phyloP scores from a whole-genome alignment of 2,329 filamentous ascomycete genomes.

The Phaeophleospora eucalypticola region DNA sequence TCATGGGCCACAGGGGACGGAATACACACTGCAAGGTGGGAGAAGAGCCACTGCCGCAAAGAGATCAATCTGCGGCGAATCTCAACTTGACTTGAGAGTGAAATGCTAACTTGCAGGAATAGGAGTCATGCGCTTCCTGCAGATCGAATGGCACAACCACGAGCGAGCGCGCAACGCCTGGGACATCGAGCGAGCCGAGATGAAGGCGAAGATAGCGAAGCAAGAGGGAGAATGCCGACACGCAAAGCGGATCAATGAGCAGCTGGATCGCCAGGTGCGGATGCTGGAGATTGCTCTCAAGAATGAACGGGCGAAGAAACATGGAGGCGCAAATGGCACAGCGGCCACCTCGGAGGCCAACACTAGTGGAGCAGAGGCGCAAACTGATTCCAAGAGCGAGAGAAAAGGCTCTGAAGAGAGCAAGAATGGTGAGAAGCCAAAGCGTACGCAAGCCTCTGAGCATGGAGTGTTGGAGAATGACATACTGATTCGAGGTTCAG shows the following conservation, averaged over 20 bases:
- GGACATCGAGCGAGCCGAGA: constrained; percentile 98
- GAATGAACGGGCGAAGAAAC: constrained; percentile 68
- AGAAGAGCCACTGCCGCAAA: neutral
- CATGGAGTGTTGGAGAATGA: neutral
- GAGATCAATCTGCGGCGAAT: neutral
- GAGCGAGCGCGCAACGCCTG: constrained; percentile 96
- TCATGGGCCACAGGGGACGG: constrained; percentile 57
- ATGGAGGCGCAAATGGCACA: constrained; percentile 22
- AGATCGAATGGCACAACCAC: constrained; percentile 98
- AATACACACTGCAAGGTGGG: constrained; percentile 69
- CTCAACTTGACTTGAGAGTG: neutral
- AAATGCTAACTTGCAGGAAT: constrained; percentile 26
- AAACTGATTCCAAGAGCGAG: constrained; percentile 32
- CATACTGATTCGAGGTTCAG: constrained; percentile 32
- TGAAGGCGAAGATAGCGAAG: constrained; percentile 94
- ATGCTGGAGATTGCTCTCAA: constrained; percentile 86
- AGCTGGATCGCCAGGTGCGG: constrained; percentile 81
- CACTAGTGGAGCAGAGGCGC: constrained; percentile 11
- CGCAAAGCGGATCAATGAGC: constrained; percentile 82
- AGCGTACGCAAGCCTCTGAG: constrained; percentile 18
- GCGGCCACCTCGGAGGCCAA: constrained; percentile 19
- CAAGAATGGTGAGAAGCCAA: constrained; percentile 19
- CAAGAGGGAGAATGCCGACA: constrained; percentile 86
- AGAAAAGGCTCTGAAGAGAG: constrained; percentile 27
- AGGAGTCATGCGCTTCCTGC: constrained; percentile 99